These are phyloP conservation scores for Kodamaea lidongshanica DNA, from an alignment of 805 yeast species.

Conservation along the genomic window DNA sequence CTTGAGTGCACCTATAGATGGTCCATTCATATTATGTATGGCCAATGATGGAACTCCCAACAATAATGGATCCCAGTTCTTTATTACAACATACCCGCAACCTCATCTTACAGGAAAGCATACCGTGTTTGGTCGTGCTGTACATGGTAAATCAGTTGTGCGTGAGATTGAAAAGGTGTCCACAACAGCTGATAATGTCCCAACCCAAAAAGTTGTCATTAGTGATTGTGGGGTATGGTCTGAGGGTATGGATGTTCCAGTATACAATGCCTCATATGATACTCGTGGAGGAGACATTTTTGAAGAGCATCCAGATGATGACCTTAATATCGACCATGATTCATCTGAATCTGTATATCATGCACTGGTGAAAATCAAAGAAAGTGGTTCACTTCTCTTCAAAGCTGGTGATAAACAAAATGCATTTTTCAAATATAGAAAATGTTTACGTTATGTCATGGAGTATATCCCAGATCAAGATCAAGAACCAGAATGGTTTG, in stretches of 20 bases:
- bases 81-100: slow-evolving; percentile 61
- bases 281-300: slow-evolving; percentile 61
- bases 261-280: slow-evolving; percentile 57
- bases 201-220: slow-evolving; percentile 40
- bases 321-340: slow-evolving; percentile 49
- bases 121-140: slow-evolving; percentile 69
- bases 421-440: slow-evolving; percentile 58
- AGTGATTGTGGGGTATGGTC: slow-evolving; percentile 60
- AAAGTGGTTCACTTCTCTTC: slow-evolving; percentile 57
- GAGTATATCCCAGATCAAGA: slow-evolving; percentile 69
- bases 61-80: slow-evolving; percentile 62
- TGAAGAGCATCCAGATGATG: slow-evolving; percentile 78
- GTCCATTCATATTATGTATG: slow-evolving; percentile 53
- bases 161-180: slow-evolving; percentile 53
- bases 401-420: slow-evolving; percentile 45
- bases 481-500: slow-evolving; percentile 46
- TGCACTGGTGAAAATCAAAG: slow-evolving; percentile 54
- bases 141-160: slow-evolving; percentile 61
- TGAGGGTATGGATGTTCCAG: slow-evolving; percentile 47
- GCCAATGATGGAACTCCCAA: slow-evolving; percentile 48
- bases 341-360: slow-evolving; percentile 46
- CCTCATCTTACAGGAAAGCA: slow-evolving; percentile 75
- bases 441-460: slow-evolving; percentile 62
- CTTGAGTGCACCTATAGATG: slow-evolving; percentile 34
- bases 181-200: slow-evolving; percentile 39